phyloP scores from a whole-genome alignment of 768 basidiomycete genomes.

The Collybiopsis luxurians region DNA sequence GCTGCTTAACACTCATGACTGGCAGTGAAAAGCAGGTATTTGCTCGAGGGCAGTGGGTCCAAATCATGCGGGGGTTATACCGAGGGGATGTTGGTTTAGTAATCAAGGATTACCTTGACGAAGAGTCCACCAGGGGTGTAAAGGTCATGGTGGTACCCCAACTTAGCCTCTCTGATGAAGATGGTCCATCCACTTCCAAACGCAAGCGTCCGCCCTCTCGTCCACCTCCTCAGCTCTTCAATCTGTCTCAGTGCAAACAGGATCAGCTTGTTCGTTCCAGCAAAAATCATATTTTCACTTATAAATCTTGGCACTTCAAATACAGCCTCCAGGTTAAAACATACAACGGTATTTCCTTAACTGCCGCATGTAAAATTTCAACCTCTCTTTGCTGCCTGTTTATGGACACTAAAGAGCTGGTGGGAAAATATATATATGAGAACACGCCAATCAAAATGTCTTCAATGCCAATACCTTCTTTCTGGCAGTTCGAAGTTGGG shows the following conservation, averaged over 20 bases:
- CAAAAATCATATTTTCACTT: background rate
- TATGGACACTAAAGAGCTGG: background rate
- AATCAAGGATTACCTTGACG: background rate
- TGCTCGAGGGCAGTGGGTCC: background rate
- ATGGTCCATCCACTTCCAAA: background rate
- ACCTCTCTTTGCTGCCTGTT: background rate
- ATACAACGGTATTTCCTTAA: background rate
- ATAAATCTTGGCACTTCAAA: background rate
- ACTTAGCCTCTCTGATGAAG: background rate
- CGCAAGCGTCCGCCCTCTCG: background rate
- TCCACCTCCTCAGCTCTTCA: background rate
- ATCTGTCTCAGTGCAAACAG: background rate
- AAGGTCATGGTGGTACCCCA: background rate
- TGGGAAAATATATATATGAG: no score
- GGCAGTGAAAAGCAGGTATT: background rate
- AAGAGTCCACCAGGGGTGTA: background rate
- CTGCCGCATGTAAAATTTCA: background rate
- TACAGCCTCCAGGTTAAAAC: background rate
- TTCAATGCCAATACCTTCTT: constrained; percentile 1
- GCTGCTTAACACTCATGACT: background rate
- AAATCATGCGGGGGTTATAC: background rate
- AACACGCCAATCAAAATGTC: background rate
- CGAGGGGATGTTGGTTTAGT: background rate
- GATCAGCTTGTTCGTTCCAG: background rate
- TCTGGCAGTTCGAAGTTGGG: constrained; percentile 1